Evolutionary conservation across 2,329 filamentous ascomycete genomes (phyloP).

Genomic region (Aspergillus ruber): DNA sequence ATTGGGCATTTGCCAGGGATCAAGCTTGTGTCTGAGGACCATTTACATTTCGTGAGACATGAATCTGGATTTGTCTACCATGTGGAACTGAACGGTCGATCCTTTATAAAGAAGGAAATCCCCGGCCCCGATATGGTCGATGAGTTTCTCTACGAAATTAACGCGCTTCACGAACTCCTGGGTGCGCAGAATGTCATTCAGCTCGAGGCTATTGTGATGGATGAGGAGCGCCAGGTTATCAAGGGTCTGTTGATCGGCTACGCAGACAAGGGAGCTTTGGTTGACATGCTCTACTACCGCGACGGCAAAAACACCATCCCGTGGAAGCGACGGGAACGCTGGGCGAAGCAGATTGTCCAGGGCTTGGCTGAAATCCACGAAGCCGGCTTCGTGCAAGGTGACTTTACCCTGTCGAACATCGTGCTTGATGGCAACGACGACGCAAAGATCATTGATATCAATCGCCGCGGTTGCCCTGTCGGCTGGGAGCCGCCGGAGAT

Average conservation of each 20-base stretch:
- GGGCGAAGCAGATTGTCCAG: slow-evolving; percentile 85
- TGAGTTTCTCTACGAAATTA: slow-evolving; percentile 95
- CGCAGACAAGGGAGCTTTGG: slow-evolving; percentile 77
- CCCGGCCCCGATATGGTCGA: slow-evolving; percentile 91
- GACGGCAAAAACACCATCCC: slow-evolving; percentile 59
- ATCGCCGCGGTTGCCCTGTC: slow-evolving; percentile 90
- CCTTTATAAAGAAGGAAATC: slow-evolving; percentile 95
- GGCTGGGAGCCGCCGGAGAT: slow-evolving; percentile 97
- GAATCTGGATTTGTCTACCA: slow-evolving; percentile 98
- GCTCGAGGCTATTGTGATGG: slow-evolving; percentile 81
- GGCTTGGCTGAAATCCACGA: slow-evolving; percentile 92
- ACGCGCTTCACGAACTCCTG: slow-evolving; percentile 74
- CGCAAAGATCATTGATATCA: slow-evolving; percentile 98
- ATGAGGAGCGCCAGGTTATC: slow-evolving; percentile 65
- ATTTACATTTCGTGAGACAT: slow-evolving; percentile 81
- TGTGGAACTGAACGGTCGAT: slow-evolving; percentile 60
- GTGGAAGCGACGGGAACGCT: slow-evolving; percentile 72
- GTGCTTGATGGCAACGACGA: slow-evolving; percentile 79
- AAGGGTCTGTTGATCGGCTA: slow-evolving; percentile 88
- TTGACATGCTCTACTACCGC: slow-evolving; percentile 69
- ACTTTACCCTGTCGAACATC: slow-evolving; percentile 96
- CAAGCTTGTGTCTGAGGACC: slow-evolving; percentile 58
- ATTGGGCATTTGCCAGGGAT: slow-evolving; percentile 60
- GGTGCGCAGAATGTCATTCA: slow-evolving; percentile 72
- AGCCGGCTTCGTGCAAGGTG: slow-evolving; percentile 91